Evolutionary conservation across 345 rosid species (phyloP), one percentile per base, ranked within the genome.

Genomic region (Turnera subulata): DNA sequence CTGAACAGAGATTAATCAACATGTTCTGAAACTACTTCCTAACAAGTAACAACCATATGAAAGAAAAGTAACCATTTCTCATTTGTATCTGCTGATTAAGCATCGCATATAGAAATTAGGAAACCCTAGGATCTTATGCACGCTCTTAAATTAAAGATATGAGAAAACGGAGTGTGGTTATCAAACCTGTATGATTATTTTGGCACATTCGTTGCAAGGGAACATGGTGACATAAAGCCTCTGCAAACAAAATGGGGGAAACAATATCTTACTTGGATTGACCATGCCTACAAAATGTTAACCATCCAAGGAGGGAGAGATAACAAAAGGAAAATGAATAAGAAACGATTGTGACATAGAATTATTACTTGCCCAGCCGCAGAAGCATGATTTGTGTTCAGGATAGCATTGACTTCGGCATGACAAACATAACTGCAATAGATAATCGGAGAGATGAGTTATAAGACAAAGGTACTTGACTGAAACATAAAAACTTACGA

Each of bases 181-280:
- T 42, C 76, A 43, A 70, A 91, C 98, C 93, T 92, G 98, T 67
- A 89, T 86, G 46, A 92, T 92, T 74, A 92, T 79, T 82, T 89
- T 92, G 11, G 98, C 98, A 73, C 98, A 92, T 73, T 89, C 98
- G 58, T 92, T 92, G 88, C 98, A 92, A 51, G 98, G 98, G 76
- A 84, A 92, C 97, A 92, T 89, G 49, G 97, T 92, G 65, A 92
- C 98, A 56, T 84, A 92, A 48, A 92, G 98, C 82, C 75, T 84
- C 98, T 92, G 91, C 77, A 77, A 68, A 78, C 17, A 67, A 61
- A 51, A 25, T 46, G 67, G 17, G 46, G 62, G 29, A 42, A 25
- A 38, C 21, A 49, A 4, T 44, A 16, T 37, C 32, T 67, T 37
- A 46, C 35, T 44, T 63, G 43, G 52, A 42, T 40, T 50, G 43